These are phyloP conservation scores for Oryza brachyantha DNA, from an alignment of 176 grass and related monocot genomes.

Conservation along the genomic window DNA sequence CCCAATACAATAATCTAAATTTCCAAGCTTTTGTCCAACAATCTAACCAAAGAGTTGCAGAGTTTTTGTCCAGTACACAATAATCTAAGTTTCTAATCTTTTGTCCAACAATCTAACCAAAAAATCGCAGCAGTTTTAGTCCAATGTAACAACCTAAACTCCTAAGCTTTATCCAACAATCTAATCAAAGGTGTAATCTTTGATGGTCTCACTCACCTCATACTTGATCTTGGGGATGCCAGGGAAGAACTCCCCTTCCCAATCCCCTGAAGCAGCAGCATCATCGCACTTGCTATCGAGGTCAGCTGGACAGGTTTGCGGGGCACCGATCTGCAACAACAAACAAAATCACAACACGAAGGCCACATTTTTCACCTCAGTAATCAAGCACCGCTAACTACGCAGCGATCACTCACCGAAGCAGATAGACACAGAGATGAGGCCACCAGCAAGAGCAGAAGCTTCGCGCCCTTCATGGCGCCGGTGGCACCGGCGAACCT, in stretches of 20 bases:
- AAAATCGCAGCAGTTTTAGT: not conserved
- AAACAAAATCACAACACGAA: not conserved
- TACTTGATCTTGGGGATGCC: conserved; percentile 81
- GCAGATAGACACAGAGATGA: conserved; percentile 34
- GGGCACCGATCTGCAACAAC: conserved; percentile 38
- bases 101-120: too few relatives aligned
- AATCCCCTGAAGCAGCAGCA: conserved; percentile 44
- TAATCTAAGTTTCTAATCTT: too few relatives aligned
- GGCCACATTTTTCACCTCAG: too few relatives aligned
- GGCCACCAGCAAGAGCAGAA: conserved; percentile 31
- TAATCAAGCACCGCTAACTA: too few relatives aligned
- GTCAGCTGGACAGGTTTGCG: conserved; percentile 62
- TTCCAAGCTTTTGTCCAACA: too few relatives aligned
- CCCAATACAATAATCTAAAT: too few relatives aligned
- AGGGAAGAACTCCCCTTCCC: conserved; percentile 84
- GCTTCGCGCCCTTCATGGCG: conserved; percentile 42
- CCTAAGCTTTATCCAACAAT: too few relatives aligned
- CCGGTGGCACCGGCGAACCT: not conserved
- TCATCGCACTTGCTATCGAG: conserved; percentile 48
- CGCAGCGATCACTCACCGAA: not conserved
- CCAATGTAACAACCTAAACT: too few relatives aligned
- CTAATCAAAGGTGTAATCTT: not conserved
- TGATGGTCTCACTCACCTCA: conserved; percentile 54
- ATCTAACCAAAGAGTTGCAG: too few relatives aligned
- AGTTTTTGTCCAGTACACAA: too few relatives aligned